phyloP scores from a whole-genome alignment of 2,329 filamentous ascomycete species.

The Aspergillus intermedius region DNA sequence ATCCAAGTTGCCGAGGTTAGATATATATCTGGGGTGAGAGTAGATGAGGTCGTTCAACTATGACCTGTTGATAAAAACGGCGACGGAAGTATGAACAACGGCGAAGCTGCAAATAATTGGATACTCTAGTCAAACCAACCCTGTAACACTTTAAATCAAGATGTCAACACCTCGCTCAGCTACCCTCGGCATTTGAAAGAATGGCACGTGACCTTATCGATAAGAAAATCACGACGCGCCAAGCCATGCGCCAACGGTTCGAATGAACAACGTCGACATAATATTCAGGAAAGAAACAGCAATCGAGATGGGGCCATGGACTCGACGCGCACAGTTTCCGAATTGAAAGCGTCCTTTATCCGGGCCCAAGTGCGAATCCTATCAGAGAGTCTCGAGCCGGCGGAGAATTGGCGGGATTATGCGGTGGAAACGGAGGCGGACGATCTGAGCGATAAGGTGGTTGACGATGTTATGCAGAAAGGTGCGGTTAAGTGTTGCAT shows the following conservation, averaged over 20 bases:
- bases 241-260: background rate
- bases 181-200: background rate
- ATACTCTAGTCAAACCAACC: background rate
- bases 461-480: constrained; percentile 48
- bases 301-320: constrained; percentile 28
- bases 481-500: constrained; percentile 25
- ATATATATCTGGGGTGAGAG: background rate
- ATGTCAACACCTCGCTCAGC: background rate
- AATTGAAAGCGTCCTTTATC: constrained; percentile 48
- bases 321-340: constrained; percentile 40
- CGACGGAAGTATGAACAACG: no score
- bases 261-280: background rate
- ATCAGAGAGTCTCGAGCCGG: constrained; percentile 42
- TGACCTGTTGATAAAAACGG: no score
- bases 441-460: constrained; percentile 42
- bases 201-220: constrained; percentile 13
- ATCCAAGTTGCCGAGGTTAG: constrained; percentile 25
- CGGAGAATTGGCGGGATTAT: constrained; percentile 42
- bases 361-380: constrained; percentile 47
- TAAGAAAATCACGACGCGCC: background rate
- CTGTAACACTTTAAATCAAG: background rate
- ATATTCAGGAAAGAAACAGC: background rate
- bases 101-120: background rate
- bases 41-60: no score
- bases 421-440: constrained; percentile 36